Conservation (phyloP, 163 green algal species). For the Scenedesmus sp. region DNA sequence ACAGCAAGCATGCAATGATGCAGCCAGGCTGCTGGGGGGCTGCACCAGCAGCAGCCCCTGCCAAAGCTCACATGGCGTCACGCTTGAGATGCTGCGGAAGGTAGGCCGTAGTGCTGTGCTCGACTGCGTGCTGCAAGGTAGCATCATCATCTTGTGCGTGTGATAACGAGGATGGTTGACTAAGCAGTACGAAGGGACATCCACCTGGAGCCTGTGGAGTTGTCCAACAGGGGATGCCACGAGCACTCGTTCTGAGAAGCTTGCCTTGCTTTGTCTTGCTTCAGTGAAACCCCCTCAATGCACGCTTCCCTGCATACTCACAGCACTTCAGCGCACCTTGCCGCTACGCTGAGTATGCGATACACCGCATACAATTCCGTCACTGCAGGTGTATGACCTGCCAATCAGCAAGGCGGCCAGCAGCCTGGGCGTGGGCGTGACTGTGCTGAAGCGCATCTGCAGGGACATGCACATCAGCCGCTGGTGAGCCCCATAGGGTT, state of each 20-base stretch:
- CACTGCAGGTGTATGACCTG: constrained; percentile 2
- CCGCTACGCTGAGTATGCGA: not conserved
- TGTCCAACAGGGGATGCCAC: too few relatives aligned
- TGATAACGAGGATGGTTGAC: too few relatives aligned
- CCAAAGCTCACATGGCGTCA: not conserved
- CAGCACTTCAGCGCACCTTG: not conserved
- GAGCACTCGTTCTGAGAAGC: too few relatives aligned
- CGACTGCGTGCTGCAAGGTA: not conserved
- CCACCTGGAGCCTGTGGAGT: too few relatives aligned
- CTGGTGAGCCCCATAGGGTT: not conserved
- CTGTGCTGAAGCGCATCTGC: not conserved
- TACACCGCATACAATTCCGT: not conserved
- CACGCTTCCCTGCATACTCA: too few relatives aligned
- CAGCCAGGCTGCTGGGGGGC: too few relatives aligned
- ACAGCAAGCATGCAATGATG: too few relatives aligned
- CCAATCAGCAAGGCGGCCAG: not conserved
- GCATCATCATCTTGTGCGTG: too few relatives aligned
- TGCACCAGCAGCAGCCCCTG: not conserved
- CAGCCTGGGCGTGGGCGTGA: not conserved
- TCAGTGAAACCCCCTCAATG: too few relatives aligned
- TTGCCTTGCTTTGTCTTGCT: too few relatives aligned
- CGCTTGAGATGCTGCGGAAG: not conserved
- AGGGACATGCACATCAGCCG: not conserved
- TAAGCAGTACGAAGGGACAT: too few relatives aligned
- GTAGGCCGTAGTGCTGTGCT: not conserved